These are phyloP conservation scores for Sclerotinia sclerotiorum DNA, from an alignment of 2,329 filamentous ascomycete genomes.

Conservation along the genomic window DNA sequence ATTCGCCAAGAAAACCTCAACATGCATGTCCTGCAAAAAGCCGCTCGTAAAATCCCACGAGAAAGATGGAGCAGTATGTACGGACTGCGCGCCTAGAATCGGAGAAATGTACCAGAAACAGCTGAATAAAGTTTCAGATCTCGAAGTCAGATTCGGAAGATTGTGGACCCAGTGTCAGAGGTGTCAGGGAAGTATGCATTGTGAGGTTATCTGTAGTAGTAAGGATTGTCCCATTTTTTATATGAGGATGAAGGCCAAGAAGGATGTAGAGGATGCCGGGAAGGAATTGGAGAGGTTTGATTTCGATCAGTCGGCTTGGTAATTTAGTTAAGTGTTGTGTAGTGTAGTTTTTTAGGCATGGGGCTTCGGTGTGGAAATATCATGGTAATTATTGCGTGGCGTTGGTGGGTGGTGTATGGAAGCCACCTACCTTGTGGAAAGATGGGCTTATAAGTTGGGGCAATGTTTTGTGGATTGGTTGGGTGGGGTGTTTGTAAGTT, in stretches of 20 bases:
- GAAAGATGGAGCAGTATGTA: conserved; percentile 81
- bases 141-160: conserved; percentile 88
- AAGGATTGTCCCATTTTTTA: conserved; percentile 99
- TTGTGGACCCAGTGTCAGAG: conserved; percentile 98
- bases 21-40: conserved; percentile 99
- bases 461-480: not conserved
- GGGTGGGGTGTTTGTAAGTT: not conserved
- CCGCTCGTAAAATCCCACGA: conserved; percentile 79
- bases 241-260: conserved; percentile 99
- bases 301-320: conserved; percentile 68
- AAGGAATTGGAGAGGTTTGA: conserved; percentile 91
- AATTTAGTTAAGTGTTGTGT: not conserved
- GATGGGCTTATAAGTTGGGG: too few relatives aligned
- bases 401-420: not conserved
- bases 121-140: conserved; percentile 80
- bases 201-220: conserved; percentile 94
- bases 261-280: conserved; percentile 92
- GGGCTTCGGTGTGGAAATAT: not conserved
- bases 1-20: conserved; percentile 95
- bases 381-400: not conserved
- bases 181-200: conserved; percentile 97
- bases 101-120: conserved; percentile 94
- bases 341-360: not conserved
- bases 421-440: not conserved
- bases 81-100: conserved; percentile 78